Conservation (phyloP, 164 flowering plant genomes). For the Aristolochia contorta region DNA sequence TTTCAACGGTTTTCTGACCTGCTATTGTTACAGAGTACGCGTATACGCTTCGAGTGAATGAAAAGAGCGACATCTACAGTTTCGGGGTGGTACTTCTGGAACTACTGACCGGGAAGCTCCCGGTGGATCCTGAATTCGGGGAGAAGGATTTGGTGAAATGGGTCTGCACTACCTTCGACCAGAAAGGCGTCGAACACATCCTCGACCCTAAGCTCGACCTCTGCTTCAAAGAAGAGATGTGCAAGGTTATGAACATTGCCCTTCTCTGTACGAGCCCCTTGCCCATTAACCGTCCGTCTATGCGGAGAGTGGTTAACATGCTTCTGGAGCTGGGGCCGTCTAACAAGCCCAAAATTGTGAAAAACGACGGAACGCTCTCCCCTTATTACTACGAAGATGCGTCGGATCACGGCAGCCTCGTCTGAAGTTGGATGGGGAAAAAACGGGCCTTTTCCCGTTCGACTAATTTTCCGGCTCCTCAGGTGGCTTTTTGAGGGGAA, state of each 20-base stretch:
- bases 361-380: slow-evolving; percentile 67
- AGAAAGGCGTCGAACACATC: slow-evolving; percentile 69
- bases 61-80: slow-evolving; percentile 96
- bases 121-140: slow-evolving; percentile 75
- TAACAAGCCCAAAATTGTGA: slow-evolving; percentile 19
- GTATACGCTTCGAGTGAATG: slow-evolving; percentile 86
- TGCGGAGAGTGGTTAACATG: slow-evolving; percentile 82
- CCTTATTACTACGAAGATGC: slow-evolving; percentile 79
- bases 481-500: too few relatives aligned
- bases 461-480: too few relatives aligned
- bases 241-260: slow-evolving; percentile 70
- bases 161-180: slow-evolving; percentile 73
- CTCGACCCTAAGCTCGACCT: slow-evolving; percentile 70
- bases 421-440: slow-evolving; percentile 18
- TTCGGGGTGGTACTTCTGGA: slow-evolving; percentile 90
- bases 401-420: slow-evolving; percentile 71
- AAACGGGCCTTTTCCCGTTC: background rate
- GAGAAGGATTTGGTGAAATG: slow-evolving; percentile 92
- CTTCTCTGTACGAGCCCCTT: slow-evolving; percentile 84
- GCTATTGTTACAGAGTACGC: slow-evolving; percentile 69
- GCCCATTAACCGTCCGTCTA: slow-evolving; percentile 90
- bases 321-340: slow-evolving; percentile 53
- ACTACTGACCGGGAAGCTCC: slow-evolving; percentile 72
- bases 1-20: background rate
- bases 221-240: slow-evolving; percentile 72